Evolutionary conservation across 192 early-diverging fungal genomes (phyloP).

Genomic region (Backusella psychrophila): DNA sequence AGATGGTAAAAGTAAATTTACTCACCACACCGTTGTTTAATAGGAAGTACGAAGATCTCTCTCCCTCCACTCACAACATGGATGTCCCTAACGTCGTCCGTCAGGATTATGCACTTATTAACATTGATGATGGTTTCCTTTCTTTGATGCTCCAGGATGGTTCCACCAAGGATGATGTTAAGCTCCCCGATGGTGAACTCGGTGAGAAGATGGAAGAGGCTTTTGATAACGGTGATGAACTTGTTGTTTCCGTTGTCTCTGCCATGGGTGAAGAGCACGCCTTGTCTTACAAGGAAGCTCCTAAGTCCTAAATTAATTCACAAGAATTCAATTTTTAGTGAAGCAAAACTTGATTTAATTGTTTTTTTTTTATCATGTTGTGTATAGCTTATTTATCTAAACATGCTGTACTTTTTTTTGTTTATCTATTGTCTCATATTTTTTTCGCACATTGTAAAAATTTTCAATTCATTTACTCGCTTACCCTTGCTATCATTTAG

Average conservation of each 20-base stretch:
- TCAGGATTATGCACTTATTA: conserved; percentile 81
- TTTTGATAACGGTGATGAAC: conserved; percentile 71
- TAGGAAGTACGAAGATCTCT: conserved; percentile 96
- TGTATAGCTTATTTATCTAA: background rate
- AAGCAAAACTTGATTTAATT: conserved; percentile 1
- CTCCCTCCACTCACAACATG: conserved; percentile 99
- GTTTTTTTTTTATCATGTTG: background rate
- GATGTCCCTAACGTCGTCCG: conserved; percentile 94
- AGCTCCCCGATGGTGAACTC: conserved; percentile 84
- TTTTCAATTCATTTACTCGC: background rate
- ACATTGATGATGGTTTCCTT: conserved; percentile 91
- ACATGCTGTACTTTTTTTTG: background rate
- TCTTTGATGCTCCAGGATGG: conserved; percentile 79
- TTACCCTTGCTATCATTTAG: background rate
- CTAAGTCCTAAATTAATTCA: conserved; percentile 13
- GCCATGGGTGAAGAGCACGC: conserved; percentile 94
- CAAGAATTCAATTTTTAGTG: background rate
- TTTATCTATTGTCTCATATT: background rate
- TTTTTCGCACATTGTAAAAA: background rate
- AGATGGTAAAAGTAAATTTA: background rate
- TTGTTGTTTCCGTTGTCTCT: conserved; percentile 80
- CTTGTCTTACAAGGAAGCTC: conserved; percentile 53
- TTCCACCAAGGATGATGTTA: conserved; percentile 94
- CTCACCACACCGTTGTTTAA: background rate
- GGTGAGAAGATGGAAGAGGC: conserved; percentile 71